Conservation (phyloP, 352 stramenopile species). For the Phytophthora brassicae region DNA sequence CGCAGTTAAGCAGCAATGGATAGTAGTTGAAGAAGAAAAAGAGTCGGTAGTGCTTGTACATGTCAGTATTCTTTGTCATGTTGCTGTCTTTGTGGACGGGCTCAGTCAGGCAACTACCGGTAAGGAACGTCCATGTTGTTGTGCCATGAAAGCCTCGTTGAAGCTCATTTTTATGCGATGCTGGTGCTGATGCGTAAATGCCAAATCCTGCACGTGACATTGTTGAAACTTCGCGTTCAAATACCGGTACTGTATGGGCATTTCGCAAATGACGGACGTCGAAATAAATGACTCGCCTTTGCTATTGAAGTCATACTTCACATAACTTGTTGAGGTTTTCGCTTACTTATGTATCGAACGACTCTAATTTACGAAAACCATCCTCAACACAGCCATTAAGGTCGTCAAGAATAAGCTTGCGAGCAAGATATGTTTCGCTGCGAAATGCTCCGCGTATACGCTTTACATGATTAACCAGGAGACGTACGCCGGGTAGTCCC, state of each 20-base stretch:
- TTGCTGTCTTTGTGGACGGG: constrained; percentile 6
- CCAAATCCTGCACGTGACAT: too few species aligned
- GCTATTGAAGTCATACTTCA: constrained; percentile 6
- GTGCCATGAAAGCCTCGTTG: too few species aligned
- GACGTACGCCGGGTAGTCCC: too few species aligned
- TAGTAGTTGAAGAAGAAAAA: too few species aligned
- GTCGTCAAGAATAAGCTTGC: constrained; percentile 10
- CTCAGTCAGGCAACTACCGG: too few species aligned
- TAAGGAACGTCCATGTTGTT: too few species aligned
- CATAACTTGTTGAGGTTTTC: constrained; percentile 9
- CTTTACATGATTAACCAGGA: constrained; percentile 1
- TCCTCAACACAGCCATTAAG: constrained; percentile 10
- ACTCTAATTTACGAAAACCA: not conserved
- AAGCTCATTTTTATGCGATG: too few species aligned
- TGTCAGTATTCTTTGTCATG: constrained; percentile 16
- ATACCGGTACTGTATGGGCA: too few species aligned
- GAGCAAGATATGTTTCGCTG: constrained; percentile 6
- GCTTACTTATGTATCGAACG: not conserved
- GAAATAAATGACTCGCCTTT: constrained; percentile 7
- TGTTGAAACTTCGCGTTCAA: too few species aligned
- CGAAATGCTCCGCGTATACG: not conserved
- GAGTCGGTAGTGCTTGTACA: not conserved
- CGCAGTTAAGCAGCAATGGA: not conserved
- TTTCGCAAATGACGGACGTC: too few species aligned
- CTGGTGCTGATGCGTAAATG: too few species aligned